Evolutionary conservation across 495 filamentous ascomycete genomes (phyloP).

Genomic region (Elasticomyces elasticus): DNA sequence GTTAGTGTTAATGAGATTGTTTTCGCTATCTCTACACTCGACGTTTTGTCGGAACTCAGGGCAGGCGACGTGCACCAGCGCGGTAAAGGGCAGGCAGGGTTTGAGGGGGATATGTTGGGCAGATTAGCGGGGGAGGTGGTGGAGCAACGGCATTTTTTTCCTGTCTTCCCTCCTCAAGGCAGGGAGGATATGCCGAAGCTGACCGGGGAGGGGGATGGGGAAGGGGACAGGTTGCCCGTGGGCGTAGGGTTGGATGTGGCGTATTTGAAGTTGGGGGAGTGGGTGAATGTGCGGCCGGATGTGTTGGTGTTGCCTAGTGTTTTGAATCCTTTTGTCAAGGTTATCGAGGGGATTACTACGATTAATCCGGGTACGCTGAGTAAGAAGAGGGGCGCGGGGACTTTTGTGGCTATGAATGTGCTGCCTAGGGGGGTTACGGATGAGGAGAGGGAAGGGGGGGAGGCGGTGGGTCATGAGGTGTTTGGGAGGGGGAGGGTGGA

Average conservation of each 20-base stretch:
- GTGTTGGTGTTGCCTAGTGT: slow-evolving; percentile 75
- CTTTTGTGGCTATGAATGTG: slow-evolving; percentile 67
- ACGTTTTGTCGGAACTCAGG: slow-evolving; percentile 69
- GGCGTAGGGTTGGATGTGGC: slow-evolving; percentile 73
- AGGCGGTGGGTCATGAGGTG: slow-evolving; percentile 57
- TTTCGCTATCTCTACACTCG: slow-evolving; percentile 69
- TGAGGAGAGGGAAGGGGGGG: slow-evolving; percentile 45
- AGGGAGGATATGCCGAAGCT: slow-evolving; percentile 54
- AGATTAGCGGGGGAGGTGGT: slow-evolving; percentile 63
- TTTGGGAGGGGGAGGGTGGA: slow-evolving; percentile 80
- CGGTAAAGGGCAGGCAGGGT: slow-evolving; percentile 41
- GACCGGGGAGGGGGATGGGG: slow-evolving; percentile 35
- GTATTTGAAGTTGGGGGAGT: slow-evolving; percentile 83
- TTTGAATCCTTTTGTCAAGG: slow-evolving; percentile 77
- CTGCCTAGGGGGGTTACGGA: slow-evolving; percentile 50
- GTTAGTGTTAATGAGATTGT: slow-evolving; percentile 76
- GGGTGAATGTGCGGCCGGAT: slow-evolving; percentile 75
- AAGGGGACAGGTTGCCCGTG: slow-evolving; percentile 47
- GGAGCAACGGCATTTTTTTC: slow-evolving; percentile 82
- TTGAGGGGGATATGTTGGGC: slow-evolving; percentile 50
- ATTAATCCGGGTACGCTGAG: slow-evolving; percentile 85
- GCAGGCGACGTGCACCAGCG: slow-evolving; percentile 56
- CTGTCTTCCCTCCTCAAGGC: slow-evolving; percentile 69
- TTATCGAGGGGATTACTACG: slow-evolving; percentile 72
- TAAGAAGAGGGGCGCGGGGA: slow-evolving; percentile 68